Base-by-base conservation (phyloP, 2,329 filamentous ascomycete genomes). In the Dactylellina cionopaga region DNA sequence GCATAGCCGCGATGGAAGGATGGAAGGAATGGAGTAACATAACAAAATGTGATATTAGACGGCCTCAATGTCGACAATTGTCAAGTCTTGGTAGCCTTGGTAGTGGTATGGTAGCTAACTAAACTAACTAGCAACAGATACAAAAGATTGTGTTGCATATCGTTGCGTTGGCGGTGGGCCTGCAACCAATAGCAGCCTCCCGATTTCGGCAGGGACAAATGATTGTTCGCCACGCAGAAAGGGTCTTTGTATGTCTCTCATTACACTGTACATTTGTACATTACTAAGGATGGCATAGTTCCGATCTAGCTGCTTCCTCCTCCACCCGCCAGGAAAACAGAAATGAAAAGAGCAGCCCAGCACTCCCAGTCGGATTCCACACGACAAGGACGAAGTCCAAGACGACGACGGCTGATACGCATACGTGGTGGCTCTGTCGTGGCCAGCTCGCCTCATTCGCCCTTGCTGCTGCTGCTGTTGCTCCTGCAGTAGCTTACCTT, bases 181-280 rank as follows among this genome's bases (percentile, higher is more conserved):
- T 10, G 35, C 31, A 55, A 24, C 64, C 64, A 69, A 69, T 69
- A 24, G 44, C 17, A 37, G 24, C 2, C 3, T 35, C 13, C 65
- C 65, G 65, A 70, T 70, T 70, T 70, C 65, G 65, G 65, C 49
- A 41, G 39, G 49, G 56, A 62, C 65, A 70, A 70, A 70, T 70
- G 27, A 44, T 15, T 56, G 56, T 11, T 70, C 56, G 65, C 65
- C 65, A 70, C 65, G 65, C 56, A 31, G 37, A 43, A 49, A 33
- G 13, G 3, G 25, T 19, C 11, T 22, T 17, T 31, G 46, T 46
- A 33, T 65, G 60, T 65, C 22, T 66, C 51, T 66, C 49, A 33
- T 29, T 55, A 29, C 44, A n/a, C n/a, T n/a, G n/a, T n/a, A n/a
- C n/a, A n/a, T n/a, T n/a, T n/a, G n/a, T n/a, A n/a, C n/a, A 49